These are phyloP conservation scores for Insectozyma bohioensis DNA, from an alignment of 1,139 yeast species.

Conservation along the genomic window DNA sequence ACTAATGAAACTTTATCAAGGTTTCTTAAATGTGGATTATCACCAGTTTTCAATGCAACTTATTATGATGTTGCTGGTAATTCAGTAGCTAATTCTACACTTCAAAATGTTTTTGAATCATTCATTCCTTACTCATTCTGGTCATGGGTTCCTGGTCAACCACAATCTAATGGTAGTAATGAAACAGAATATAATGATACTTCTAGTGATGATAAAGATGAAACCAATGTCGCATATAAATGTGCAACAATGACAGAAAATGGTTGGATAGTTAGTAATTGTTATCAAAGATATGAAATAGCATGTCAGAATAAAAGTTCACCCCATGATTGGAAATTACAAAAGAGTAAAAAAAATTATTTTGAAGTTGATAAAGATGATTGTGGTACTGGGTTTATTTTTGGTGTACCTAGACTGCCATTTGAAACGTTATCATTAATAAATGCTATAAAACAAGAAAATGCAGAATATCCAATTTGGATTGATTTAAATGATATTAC, in stretches of 20 bases:
- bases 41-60: slow-evolving; percentile 55
- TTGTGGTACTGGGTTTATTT: slow-evolving; percentile 53
- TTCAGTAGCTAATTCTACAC: too few relatives aligned
- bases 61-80: slow-evolving; percentile 18
- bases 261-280: slow-evolving; percentile 64
- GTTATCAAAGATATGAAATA: slow-evolving; percentile 52
- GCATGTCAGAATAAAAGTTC: slow-evolving; percentile 53
- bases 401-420: slow-evolving; percentile 58
- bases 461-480: slow-evolving; percentile 55
- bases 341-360: slow-evolving; percentile 39
- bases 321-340: slow-evolving; percentile 50
- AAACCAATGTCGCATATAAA: slow-evolving; percentile 39
- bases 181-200: not conserved
- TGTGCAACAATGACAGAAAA: slow-evolving; percentile 57
- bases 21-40: slow-evolving; percentile 53
- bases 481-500: slow-evolving; percentile 80
- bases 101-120: slow-evolving; percentile 22
- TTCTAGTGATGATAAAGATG: slow-evolving; percentile 15
- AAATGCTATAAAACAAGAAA: slow-evolving; percentile 19
- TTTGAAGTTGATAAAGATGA: slow-evolving; percentile 46
- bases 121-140: slow-evolving; percentile 47
- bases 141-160: slow-evolving; percentile 71
- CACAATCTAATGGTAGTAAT: not conserved
- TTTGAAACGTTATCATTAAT: slow-evolving; percentile 36
- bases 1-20: slow-evolving; percentile 29